Base-by-base conservation (phyloP, 345 rosid species). In the Trapa incisa region DNA sequence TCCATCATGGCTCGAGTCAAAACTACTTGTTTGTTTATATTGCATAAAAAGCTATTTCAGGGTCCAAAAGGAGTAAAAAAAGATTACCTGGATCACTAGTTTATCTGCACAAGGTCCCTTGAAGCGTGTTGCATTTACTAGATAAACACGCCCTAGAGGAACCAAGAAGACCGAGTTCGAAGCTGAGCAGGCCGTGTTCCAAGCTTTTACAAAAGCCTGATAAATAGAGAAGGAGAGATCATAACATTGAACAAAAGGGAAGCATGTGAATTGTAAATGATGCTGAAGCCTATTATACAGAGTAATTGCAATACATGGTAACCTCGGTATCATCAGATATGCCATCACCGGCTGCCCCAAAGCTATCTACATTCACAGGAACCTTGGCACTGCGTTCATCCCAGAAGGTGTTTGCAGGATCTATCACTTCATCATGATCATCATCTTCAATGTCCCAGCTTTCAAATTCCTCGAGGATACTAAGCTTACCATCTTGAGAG, bases 261-360 rank as follows among this genome's bases (percentile, higher is more conserved):
- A n/a, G 13, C 0, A 16, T 32, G 7, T 7, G 38, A 35, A 58
- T 6, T 4, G 3, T 58, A 33, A 32, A 11, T 58, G 63, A 14
- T 58, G 32, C 33, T 11, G 63, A 50, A 50, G 63, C 14, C 11
- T 22, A 22, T 22, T 22, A 22, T 22, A 22, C 29, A 22, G 29
- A 6, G 60, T n/a, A 54, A 58, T n/a, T 35, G 38, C 63, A 10
- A 16, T 3, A 58, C 8, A 29, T 11, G 32, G 22, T 14, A 93
- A 93, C 98, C 99, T 87, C 72, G 29, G 97, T 89, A 72, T 94
- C 97, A 79, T 94, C 97, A 67, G 92, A 80, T 75, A 84, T 77
- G 68, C 96, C 99, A 83, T 94, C 84, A 80, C 96, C 99, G 70
- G 66, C 86, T 42, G 97, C 96, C 64, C 87, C 88, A 47, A 94